Base-by-base conservation (phyloP, 306 rosid genomes). In the Inga laurina region DNA sequence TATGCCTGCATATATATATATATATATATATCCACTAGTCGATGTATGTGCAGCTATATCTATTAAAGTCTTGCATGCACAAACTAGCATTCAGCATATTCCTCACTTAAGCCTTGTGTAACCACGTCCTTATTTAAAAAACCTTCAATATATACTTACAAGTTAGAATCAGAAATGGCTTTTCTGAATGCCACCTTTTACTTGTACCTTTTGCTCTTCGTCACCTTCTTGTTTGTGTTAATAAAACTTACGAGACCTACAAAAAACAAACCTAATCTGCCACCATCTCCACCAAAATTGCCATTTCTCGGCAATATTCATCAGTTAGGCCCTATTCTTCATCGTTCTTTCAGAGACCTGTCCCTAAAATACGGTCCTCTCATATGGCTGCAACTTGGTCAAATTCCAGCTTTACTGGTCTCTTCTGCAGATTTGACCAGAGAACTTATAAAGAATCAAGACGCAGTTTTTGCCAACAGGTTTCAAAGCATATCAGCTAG, bases 231-330 rank as follows among this genome's bases (percentile, higher is more conserved):
- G 22, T 57, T 41, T 19, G 57, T 56, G 37, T 37, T 57, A 6
- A 16, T 44, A 6, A 72, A 72, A 27, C 39, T 72, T 4, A 57
- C 61, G 30, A 72, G 72, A 30, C 24, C 49, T 5, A 75, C 22
- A 68, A 70, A n/a, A 41, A 1, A 7, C n/a, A 57, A 22, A 59
- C 9, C 2, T 8, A 54, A 75, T 37, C 68, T 75, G 32, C 79
- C 79, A 4, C 79, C 79, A 35, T 75, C 79, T 13, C 79, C 79
- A 10, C 79, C 84, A 14, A 81, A 61, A 35, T 71, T 81, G 14
- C 79, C 84, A 3, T 19, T 81, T 13, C 48, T 73, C 4, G 81
- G 85, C 72, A 68, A 82, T 41, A 76, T 82, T 21, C 85, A 82
- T 41, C 85, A 82, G 16, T 34, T 76, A 41, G 77, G 77, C 16